Conservation (phyloP, 2,329 filamentous ascomycete genomes). For the Gnomoniopsis sp. region DNA sequence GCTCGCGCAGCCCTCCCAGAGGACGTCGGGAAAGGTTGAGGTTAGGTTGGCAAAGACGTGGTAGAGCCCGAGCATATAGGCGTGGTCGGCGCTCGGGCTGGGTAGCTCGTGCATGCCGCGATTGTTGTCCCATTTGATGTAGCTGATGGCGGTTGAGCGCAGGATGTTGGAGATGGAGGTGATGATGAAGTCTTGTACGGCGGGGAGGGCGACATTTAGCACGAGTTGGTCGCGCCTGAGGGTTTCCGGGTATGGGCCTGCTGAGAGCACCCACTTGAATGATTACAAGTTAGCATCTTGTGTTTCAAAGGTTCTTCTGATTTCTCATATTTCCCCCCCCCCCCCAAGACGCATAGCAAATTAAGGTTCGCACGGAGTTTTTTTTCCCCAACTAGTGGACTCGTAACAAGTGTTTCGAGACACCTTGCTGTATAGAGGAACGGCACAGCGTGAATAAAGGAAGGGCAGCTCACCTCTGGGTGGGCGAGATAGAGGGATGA, state of each 20-base stretch:
- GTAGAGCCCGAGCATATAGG: conserved; percentile 63
- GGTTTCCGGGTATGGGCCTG: conserved; percentile 53
- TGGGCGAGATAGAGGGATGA: conserved; percentile 59
- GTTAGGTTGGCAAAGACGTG: conserved; percentile 59
- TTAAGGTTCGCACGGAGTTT: too few species aligned
- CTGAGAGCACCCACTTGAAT: conserved; percentile 41
- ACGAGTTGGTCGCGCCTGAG: conserved; percentile 57
- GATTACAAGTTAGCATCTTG: neutral
- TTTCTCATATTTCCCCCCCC: too few species aligned
- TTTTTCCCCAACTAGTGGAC: neutral
- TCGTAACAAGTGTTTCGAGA: neutral
- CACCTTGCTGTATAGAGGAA: neutral
- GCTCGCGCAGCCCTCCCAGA: conserved; percentile 65
- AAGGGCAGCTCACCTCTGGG: conserved; percentile 50
- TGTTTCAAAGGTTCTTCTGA: too few species aligned
- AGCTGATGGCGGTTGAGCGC: conserved; percentile 49
- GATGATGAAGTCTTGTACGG: conserved; percentile 63
- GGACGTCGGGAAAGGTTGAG: conserved; percentile 54
- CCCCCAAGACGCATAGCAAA: too few species aligned
- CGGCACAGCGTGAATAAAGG: neutral
- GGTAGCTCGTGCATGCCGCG: conserved; percentile 59
- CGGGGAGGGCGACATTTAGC: conserved; percentile 55
- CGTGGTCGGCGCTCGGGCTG: conserved; percentile 49
- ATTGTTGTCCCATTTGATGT: conserved; percentile 70
- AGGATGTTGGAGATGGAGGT: conserved; percentile 51